Evolutionary conservation across 2,329 filamentous ascomycete genomes (phyloP), one percentile per base, ranked within the genome.

Genomic region (Penicillium hordei): DNA sequence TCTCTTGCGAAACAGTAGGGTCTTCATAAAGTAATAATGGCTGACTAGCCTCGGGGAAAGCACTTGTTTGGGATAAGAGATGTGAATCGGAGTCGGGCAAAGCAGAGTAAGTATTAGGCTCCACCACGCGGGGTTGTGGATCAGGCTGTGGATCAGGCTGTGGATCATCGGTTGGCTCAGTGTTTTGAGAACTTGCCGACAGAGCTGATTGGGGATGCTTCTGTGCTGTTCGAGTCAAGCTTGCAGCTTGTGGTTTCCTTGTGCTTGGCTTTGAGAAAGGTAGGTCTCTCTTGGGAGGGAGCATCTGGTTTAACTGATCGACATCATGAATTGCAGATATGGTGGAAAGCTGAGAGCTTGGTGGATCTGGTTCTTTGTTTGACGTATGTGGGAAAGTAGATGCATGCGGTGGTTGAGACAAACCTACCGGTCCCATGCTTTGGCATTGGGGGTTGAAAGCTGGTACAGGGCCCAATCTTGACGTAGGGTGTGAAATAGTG

Each of bases 211-310:
- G n/a, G 15, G 23, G 17, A 6, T 33, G 0, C 2, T n/a, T n/a
- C 3, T 39, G 31, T 17, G 31, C 17, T 23, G 57, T 33, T 48
- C 38, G 58, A 2, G 62, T 17, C 9, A 23, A 4, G n/a, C 29
- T 43, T 36, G 27, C 21, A 36, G 49, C 17, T 8, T 21, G 27
- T 4, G 19, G 19, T 12, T 48, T 59, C 65, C 51, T 69, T 70
- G 29, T 60, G 38, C 17, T 53, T 62, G 21, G 65, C 54, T 68
- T 75, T 27, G 67, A 52, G 55, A 79, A 80, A 3, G 78, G 78
- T 0, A 80, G 68, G 17, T 74, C 67, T 59, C 78, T 62, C 58
- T 71, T 77, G 21, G 78, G 78, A 17, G 78, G 78, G n/a, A 79
- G 66, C 51, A 72, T 64, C 45, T 73, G 61, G 33, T 70, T 68